Conservation (phyloP, 192 early-diverging fungal species). For the Backusella tuberculispora region DNA sequence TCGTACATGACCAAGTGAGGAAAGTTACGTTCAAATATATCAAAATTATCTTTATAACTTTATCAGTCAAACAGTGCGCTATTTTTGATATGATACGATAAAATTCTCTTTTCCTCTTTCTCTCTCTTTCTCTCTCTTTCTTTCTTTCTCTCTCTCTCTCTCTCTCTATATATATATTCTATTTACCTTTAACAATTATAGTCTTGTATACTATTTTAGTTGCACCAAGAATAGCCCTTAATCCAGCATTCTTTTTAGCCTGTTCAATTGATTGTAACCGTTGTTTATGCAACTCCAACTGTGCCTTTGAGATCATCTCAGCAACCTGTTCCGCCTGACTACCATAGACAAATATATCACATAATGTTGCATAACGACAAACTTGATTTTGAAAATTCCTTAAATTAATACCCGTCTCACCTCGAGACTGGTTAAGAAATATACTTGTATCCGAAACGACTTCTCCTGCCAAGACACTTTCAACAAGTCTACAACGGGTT, state of each 20-base stretch:
- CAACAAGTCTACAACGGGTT: conserved; percentile 45
- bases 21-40: conserved; percentile 45
- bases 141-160: no score
- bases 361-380: conserved; percentile 48
- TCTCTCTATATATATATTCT: no score
- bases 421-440: conserved; percentile 36
- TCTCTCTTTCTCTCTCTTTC: no score
- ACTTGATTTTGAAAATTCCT: conserved; percentile 57
- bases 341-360: conserved; percentile 52
- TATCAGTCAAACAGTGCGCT: neutral
- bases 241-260: conserved; percentile 24
- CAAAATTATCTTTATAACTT: conserved; percentile 41
- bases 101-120: no score
- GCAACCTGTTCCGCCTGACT: conserved; percentile 32
- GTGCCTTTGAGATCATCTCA: conserved; percentile 41
- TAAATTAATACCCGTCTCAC: conserved; percentile 44
- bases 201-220: conserved; percentile 43
- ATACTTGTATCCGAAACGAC: conserved; percentile 25
- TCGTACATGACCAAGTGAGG: conserved; percentile 45
- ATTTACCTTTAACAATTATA: conserved; percentile 48
- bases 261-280: conserved; percentile 13
- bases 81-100: no score
- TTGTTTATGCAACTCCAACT: conserved; percentile 18
- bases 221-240: neutral
- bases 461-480: conserved; percentile 53